Evolutionary conservation across 495 filamentous ascomycete genomes (phyloP).

Genomic region (Penicillium fimorum): DNA sequence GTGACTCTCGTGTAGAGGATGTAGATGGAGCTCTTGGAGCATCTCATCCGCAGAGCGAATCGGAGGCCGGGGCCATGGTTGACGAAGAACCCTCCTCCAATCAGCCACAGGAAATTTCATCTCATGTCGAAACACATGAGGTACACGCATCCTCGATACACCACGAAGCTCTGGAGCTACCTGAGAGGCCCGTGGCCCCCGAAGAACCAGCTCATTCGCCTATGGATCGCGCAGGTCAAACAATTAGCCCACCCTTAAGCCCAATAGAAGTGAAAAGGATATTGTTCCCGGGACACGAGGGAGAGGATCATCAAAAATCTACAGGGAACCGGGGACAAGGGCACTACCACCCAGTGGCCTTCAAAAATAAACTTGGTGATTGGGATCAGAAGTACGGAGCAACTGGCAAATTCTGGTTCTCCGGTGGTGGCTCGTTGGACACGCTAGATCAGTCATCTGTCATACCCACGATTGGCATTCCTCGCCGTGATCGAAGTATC

Average conservation of each 20-base stretch:
- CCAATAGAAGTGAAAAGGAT: slow-evolving; percentile 51
- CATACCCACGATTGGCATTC: slow-evolving; percentile 47
- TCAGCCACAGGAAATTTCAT: background rate
- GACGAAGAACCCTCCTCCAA: background rate
- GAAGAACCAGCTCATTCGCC: slow-evolving; percentile 17
- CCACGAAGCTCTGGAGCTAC: background rate
- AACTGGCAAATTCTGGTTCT: slow-evolving; percentile 51
- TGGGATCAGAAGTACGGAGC: slow-evolving; percentile 53
- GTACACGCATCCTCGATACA: background rate
- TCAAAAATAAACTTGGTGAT: slow-evolving; percentile 43
- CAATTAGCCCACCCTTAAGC: slow-evolving; percentile 51
- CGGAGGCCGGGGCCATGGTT: slow-evolving; percentile 9
- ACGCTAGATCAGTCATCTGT: slow-evolving; percentile 13
- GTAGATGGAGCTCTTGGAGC: slow-evolving; percentile 15
- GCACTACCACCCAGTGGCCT: slow-evolving; percentile 48
- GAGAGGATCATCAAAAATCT: slow-evolving; percentile 6
- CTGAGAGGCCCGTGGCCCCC: slow-evolving; percentile 9
- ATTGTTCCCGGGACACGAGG: slow-evolving; percentile 35
- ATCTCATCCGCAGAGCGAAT: slow-evolving; percentile 12
- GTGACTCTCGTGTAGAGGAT: slow-evolving; percentile 12
- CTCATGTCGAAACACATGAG: slow-evolving; percentile 2
- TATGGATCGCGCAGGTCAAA: slow-evolving; percentile 24
- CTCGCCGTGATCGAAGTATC: slow-evolving; percentile 24
- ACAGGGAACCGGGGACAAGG: slow-evolving; percentile 30
- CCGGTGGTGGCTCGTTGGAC: slow-evolving; percentile 12